A percentile compares a stretch with the other conserved stretches of the same genome.
phyloP scores from a whole-genome alignment of 73 alveolate species.

The Stentor coeruleus region DNA sequence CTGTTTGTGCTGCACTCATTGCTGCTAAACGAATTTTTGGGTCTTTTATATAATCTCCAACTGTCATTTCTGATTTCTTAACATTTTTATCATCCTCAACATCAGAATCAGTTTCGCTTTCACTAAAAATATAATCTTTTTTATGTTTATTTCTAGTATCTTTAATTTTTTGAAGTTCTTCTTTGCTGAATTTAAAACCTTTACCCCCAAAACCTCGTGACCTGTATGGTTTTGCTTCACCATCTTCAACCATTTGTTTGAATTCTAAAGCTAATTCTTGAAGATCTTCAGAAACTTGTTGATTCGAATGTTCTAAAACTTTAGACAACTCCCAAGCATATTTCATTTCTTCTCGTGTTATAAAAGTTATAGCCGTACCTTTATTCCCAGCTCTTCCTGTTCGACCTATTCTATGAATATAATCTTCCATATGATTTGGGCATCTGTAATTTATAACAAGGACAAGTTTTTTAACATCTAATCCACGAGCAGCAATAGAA shows the following conservation, averaged over 20 bases:
- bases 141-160: conserved; percentile 75
- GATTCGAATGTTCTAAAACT: conserved; percentile 86
- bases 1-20: conserved; percentile 31
- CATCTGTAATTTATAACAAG: conserved; percentile 92
- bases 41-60: conserved; percentile 51
- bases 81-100: conserved; percentile 68
- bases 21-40: conserved; percentile 64
- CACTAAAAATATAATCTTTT: conserved; percentile 70
- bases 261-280: conserved; percentile 75
- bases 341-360: conserved; percentile 87
- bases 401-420: conserved; percentile 98
- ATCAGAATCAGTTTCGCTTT: conserved; percentile 43
- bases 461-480: conserved; percentile 86
- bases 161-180: conserved; percentile 81
- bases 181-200: conserved; percentile 89
- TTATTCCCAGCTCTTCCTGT: conserved; percentile 98
- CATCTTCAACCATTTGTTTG: conserved; percentile 78
- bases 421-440: conserved; percentile 99
- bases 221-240: conserved; percentile 92
- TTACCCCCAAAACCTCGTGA: conserved; percentile 87
- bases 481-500: conserved; percentile 93
- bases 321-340: conserved; percentile 87
- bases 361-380: conserved; percentile 97
- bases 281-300: conserved; percentile 87
- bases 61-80: conserved; percentile 63